Evolutionary conservation across 192 early-diverging fungal genomes (phyloP), one percentile per base, ranked within the genome.

Genomic region (Umbelopsis vinacea): DNA sequence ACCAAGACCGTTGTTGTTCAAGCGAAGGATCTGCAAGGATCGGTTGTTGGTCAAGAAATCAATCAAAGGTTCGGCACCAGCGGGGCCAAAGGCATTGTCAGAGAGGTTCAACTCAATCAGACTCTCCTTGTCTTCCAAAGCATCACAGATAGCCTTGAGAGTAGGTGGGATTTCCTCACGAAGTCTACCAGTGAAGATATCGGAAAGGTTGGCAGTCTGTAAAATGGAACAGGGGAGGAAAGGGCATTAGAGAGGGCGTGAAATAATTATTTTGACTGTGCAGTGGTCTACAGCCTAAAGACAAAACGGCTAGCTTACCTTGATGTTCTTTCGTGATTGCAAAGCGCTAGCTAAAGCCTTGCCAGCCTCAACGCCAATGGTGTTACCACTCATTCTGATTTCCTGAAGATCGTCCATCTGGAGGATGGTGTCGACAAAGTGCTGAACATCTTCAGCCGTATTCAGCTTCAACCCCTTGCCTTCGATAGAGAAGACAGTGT

Each of bases 41-140:
- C 89, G 85, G 76, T 93, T 95, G 73, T 92, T 89, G 76, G 86
- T 89, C 52, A 98, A 81, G 60, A 99, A 94, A 38, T 90, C 84
- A 19, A 93, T 83, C 83, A 99, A 86, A 6, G 96, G 94, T 46
- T 90, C 85, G 33, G 96, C 95, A 35, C 97, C 97, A 45, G 91
- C 90, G 15, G 97, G 96, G 21, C 97, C 97, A 84, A 99, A 99
- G n/a, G 97, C 97, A 73, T 99, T 99, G 80, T 99, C 96, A 10
- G 88, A 93, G 22, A 96, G 76, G 80, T 95, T 91, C 26, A 95
- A 83, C 78, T 96, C 92, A n/a, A 90, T 81, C 21, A 97, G 86
- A 55, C 88, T 74, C 24, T 89, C 87, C 75, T 92, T 93, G 71
- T 96, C 89, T 67, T 88, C 86, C 37, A 98, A 85, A 6, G 94